These are phyloP conservation scores for Neolecta irregularis DNA, from an alignment of 1,139 yeast species.

Conservation along the genomic window DNA sequence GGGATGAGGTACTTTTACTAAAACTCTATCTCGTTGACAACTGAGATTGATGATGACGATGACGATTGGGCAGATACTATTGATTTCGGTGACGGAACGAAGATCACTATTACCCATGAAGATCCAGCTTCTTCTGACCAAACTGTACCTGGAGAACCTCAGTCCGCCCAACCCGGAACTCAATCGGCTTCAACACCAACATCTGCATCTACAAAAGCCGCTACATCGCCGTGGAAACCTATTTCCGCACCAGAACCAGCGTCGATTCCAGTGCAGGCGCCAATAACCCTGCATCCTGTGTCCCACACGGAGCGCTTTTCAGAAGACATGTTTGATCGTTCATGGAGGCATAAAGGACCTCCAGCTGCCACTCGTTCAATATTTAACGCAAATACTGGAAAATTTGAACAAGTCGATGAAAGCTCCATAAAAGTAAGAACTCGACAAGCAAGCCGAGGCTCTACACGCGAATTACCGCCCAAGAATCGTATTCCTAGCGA, in stretches of 20 bases:
- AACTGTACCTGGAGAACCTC: background rate
- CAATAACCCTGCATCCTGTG: background rate
- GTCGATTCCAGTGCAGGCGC: background rate
- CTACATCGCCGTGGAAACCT: too few species aligned
- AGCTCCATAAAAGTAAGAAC: constrained; percentile 1
- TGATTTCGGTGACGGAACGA: constrained; percentile 20
- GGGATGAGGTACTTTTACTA: too few species aligned
- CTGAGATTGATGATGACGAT: constrained; percentile 25
- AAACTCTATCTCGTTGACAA: background rate
- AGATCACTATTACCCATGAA: constrained; percentile 16
- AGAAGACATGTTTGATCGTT: constrained; percentile 9
- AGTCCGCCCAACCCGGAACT: background rate
- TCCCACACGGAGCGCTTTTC: constrained; percentile 4
- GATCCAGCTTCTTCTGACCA: constrained; percentile 4
- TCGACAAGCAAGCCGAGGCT: too few species aligned
- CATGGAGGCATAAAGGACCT: constrained; percentile 8
- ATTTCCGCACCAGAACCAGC: background rate
- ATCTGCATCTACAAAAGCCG: too few species aligned
- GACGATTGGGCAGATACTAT: constrained; percentile 21
- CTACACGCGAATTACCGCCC: too few species aligned
- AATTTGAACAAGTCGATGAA: constrained; percentile 10
- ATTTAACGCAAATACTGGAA: constrained; percentile 10
- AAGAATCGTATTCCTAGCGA: too few species aligned
- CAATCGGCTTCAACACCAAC: constrained; percentile 2
- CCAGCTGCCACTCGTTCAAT: constrained; percentile 7